Conservation (phyloP, 768 basidiomycete species). For the Termitomyces sp. region DNA sequence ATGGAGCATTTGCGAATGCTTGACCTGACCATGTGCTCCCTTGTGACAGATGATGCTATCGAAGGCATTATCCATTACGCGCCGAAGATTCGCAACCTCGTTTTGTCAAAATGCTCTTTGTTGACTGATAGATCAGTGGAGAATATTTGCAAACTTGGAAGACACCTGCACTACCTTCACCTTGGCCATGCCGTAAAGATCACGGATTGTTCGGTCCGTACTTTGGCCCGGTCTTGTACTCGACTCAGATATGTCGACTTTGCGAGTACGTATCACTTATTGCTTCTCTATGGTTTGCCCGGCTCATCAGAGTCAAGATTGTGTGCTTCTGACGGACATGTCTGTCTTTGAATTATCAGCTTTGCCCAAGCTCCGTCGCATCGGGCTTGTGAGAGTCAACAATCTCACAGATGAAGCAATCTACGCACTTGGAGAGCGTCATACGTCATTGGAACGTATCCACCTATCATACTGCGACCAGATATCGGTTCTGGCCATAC, state of each 20-base stretch:
- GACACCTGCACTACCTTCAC: conserved; percentile 91
- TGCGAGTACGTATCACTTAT: conserved; percentile 61
- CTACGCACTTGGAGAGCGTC: conserved; percentile 79
- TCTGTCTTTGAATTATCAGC: conserved; percentile 88
- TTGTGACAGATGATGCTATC: conserved; percentile 77
- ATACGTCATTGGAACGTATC: conserved; percentile 87
- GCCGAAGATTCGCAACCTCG: conserved; percentile 80
- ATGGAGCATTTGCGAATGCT: conserved; percentile 90
- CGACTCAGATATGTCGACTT: conserved; percentile 93
- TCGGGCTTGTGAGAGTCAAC: conserved; percentile 90
- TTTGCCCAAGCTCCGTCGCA: conserved; percentile 85
- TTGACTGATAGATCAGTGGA: conserved; percentile 82
- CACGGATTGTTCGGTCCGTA: conserved; percentile 83
- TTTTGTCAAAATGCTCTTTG: conserved; percentile 76
- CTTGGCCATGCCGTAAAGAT: conserved; percentile 88
- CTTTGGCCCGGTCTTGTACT: conserved; percentile 81
- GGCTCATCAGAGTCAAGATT: conserved; percentile 49
- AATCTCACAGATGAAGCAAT: conserved; percentile 94
- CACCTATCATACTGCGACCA: conserved; percentile 98
- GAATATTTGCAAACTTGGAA: conserved; percentile 83
- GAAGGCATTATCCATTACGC: conserved; percentile 79
- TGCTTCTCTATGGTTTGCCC: conserved; percentile 2
- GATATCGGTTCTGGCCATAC: conserved; percentile 86
- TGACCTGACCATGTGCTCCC: conserved; percentile 83
- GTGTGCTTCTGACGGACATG: conserved; percentile 83